Conservation (phyloP, 331 rosid species). For the Cydonia oblonga region DNA sequence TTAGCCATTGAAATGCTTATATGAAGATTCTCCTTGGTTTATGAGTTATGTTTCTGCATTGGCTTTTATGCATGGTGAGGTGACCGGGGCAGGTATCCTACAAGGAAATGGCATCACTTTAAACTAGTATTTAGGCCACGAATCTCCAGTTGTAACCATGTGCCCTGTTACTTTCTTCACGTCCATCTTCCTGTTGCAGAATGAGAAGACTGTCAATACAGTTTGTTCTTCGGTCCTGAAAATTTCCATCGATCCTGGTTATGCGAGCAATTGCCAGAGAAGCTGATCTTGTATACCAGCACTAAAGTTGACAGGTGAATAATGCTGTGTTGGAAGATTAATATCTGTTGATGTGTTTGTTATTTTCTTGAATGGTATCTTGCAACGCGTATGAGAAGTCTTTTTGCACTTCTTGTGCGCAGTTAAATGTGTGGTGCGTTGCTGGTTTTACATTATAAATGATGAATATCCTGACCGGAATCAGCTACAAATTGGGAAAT, state of each 20-base stretch:
- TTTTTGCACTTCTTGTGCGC: background rate
- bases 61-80: background rate
- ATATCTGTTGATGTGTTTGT: background rate
- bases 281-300: background rate
- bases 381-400: background rate
- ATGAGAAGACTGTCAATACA: background rate
- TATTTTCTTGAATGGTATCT: background rate
- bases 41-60: background rate
- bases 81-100: constrained; percentile 10
- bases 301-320: background rate
- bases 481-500: background rate
- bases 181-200: background rate
- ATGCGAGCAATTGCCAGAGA: background rate
- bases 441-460: no score
- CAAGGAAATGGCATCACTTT: background rate
- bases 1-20: background rate
- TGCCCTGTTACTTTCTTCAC: background rate
- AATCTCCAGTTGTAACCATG: background rate
- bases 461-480: background rate
- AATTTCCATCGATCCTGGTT: background rate
- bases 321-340: background rate
- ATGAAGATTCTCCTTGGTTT: constrained; percentile 4
- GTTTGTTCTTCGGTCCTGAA: background rate
- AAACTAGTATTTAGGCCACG: background rate
- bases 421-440: background rate